Conservation (phyloP, 2,329 filamentous ascomycete species). For the Xylariaceae sp. region DNA sequence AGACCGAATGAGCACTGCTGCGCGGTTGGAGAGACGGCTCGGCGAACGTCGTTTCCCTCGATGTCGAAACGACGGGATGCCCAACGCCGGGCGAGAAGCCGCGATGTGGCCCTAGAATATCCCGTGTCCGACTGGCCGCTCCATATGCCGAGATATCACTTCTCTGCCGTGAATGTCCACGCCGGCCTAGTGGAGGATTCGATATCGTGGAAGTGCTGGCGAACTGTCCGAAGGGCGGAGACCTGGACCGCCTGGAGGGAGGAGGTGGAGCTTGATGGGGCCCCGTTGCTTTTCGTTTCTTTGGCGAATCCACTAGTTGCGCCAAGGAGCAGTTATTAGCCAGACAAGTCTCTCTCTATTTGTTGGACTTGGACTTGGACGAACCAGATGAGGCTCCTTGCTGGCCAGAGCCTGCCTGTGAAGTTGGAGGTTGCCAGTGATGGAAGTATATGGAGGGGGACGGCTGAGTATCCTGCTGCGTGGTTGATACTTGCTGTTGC, state of each 20-base stretch:
- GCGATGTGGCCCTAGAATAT: conserved; percentile 32
- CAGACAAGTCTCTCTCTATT: conserved; percentile 36
- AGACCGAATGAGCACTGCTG: conserved; percentile 40
- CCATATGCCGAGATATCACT: conserved; percentile 58
- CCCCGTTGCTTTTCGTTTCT: conserved; percentile 75
- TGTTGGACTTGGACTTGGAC: conserved; percentile 50
- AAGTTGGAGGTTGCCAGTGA: conserved; percentile 81
- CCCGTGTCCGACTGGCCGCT: conserved; percentile 36
- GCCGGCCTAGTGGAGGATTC: conserved; percentile 50
- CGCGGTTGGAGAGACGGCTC: conserved; percentile 30
- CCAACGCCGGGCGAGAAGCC: conserved; percentile 35
- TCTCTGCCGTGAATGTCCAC: conserved; percentile 57
- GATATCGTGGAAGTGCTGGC: conserved; percentile 43
- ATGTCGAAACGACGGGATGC: conserved; percentile 22
- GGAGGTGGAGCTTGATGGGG: conserved; percentile 46
- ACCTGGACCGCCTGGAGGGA: conserved; percentile 44
- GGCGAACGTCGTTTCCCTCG: conserved; percentile 32
- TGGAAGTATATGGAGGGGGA: conserved; percentile 84
- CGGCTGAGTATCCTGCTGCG: conserved; percentile 56
- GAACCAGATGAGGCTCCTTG: conserved; percentile 73
- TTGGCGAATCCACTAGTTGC: conserved; percentile 71
- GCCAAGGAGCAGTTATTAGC: conserved; percentile 40
- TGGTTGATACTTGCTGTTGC: conserved; percentile 48
- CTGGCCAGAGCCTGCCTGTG: conserved; percentile 60
- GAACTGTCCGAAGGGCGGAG: conserved; percentile 54